A percentile compares a stretch with the other conserved stretches of the same genome.
Conservation (phyloP, 148 eudicot genomes). For the Nyssa sinensis region DNA sequence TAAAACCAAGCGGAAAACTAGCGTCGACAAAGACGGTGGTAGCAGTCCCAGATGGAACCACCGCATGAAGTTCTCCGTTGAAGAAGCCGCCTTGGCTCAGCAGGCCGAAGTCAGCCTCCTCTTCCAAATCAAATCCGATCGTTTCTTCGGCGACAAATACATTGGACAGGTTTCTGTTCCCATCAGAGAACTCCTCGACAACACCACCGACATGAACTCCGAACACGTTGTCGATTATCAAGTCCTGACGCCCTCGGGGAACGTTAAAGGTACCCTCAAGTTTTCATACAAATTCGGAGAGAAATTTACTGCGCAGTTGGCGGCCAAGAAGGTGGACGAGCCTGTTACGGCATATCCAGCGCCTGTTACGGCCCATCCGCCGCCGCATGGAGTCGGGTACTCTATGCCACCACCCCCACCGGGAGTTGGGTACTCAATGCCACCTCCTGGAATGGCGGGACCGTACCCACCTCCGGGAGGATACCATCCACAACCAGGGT, state of each 20-base stretch:
- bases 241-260: slow-evolving; percentile 38
- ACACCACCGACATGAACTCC: not conserved
- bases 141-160: slow-evolving; percentile 58
- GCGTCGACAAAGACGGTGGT: slow-evolving; percentile 50
- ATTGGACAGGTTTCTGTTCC: slow-evolving; percentile 63
- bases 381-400: not conserved
- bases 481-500: too few species aligned
- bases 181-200: slow-evolving; percentile 39
- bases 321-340: slow-evolving; percentile 10
- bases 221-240: slow-evolving; percentile 24
- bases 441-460: not conserved
- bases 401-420: not conserved
- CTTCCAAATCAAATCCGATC: slow-evolving; percentile 45
- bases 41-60: slow-evolving; percentile 53
- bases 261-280: slow-evolving; percentile 43
- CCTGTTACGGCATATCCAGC: slow-evolving; percentile 28
- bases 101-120: slow-evolving; percentile 34
- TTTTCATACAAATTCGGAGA: slow-evolving; percentile 51
- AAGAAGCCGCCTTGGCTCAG: slow-evolving; percentile 37
- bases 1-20: slow-evolving; percentile 34
- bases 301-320: slow-evolving; percentile 18
- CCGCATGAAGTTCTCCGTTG: slow-evolving; percentile 46
- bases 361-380: not conserved
- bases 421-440: slow-evolving; percentile 5
- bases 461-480: slow-evolving; percentile 1